phyloP scores from a whole-genome alignment of 495 filamentous ascomycete genomes.

The Penicillium cosmopolitanum region DNA sequence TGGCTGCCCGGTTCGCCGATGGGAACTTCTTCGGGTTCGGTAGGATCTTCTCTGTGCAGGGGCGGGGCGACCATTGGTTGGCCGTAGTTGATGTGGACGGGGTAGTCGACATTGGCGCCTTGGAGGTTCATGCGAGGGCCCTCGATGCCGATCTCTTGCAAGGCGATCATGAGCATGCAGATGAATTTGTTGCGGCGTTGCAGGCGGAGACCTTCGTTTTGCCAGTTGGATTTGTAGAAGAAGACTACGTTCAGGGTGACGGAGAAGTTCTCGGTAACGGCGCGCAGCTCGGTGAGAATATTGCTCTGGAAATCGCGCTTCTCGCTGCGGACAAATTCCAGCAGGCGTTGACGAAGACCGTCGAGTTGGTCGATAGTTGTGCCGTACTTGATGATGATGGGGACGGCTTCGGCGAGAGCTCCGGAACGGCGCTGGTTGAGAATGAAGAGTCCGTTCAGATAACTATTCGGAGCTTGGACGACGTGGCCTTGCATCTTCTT shows the following conservation, averaged over 20 bases:
- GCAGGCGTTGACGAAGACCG: slow-evolving; percentile 76
- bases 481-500: slow-evolving; percentile 98
- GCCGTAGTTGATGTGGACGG: slow-evolving; percentile 59
- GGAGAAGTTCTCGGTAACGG: slow-evolving; percentile 65
- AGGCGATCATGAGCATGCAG: slow-evolving; percentile 85
- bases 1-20: slow-evolving; percentile 18
- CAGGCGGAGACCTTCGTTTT: slow-evolving; percentile 90
- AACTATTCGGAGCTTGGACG: slow-evolving; percentile 93
- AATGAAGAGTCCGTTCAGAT: slow-evolving; percentile 91
- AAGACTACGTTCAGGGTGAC: slow-evolving; percentile 93
- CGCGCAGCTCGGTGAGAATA: slow-evolving; percentile 84
- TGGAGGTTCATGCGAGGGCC: slow-evolving; percentile 78
- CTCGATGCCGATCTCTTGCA: slow-evolving; percentile 86
- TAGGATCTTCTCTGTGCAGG: slow-evolving; percentile 13
- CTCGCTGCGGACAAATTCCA: slow-evolving; percentile 82
- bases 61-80: slow-evolving; percentile 25
- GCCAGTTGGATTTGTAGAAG: slow-evolving; percentile 95
- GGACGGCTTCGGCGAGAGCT: slow-evolving; percentile 83
- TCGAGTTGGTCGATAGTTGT: slow-evolving; percentile 88
- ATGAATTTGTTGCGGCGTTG: slow-evolving; percentile 94
- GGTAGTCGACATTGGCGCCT: slow-evolving; percentile 62
- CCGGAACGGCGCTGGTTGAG: slow-evolving; percentile 92
- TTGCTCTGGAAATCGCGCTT: slow-evolving; percentile 91
- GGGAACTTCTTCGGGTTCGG: slow-evolving; percentile 23
- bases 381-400: slow-evolving; percentile 84